Base-by-base conservation (phyloP, 176 grass and related monocot species). In the Bonia amplexicaulis region DNA sequence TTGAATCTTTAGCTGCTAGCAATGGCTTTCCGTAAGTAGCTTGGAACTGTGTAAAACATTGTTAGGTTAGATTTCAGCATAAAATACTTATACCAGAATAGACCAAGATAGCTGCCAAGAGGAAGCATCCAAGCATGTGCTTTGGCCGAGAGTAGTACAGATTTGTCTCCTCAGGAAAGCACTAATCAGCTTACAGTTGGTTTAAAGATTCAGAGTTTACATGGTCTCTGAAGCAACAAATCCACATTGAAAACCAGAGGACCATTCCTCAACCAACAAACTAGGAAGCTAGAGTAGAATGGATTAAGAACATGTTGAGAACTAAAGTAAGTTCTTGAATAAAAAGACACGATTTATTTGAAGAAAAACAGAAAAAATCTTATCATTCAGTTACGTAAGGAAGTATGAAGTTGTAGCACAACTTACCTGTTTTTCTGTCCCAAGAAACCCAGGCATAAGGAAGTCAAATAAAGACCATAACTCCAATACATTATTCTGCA, bases 391-490 rank as follows among this genome's bases (percentile, higher is more conserved):
- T 64, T 85, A 17, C 12, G 41, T 23, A 54, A 84, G 62, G 3
- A 82, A 69, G 64, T 35, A 33, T 29, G 39, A 47, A 41, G 79
- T 73, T 35, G 40, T n/a, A 63, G 55, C 12, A 7, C 66, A 69
- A 74, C 71, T 57, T 87, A 99, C 96, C 88, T 99, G 96, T 85
- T 90, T 96, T 84, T 99, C 96, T 57, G 96, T 99, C 52, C 96
- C 96, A 88, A 99, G 94, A 90, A 99, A 99, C n/a, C 96, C 96
- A 48, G 96, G 96, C 96, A 99, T 99, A 85, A 99, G 92, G 86
- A 99, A 99, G 87, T 99, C 96, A 81, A 99, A 99, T 79, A 99
- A 85, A 44, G 96, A 96, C 96, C 96, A 99, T 73, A 99, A 87
- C 82, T 99, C 96, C 90, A 99, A 88, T 25, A 99, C 96, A 82